Conservation (phyloP, 2,329 filamentous ascomycete genomes). For the Stachybotrys echinatus region DNA sequence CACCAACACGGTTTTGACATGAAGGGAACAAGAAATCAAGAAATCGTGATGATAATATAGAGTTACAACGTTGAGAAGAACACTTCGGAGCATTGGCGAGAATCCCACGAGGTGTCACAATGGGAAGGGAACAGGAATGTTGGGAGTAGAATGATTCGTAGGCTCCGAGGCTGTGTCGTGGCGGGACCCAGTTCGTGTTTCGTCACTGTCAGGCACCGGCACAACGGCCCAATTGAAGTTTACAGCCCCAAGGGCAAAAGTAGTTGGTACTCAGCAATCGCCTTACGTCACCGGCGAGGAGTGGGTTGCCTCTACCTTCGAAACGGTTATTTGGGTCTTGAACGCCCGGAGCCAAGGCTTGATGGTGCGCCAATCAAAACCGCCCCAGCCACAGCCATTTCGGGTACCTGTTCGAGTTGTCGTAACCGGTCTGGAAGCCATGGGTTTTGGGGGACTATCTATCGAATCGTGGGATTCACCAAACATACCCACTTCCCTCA, state of each 20-base stretch:
- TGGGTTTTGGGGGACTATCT: not conserved
- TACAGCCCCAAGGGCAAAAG: not conserved
- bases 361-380: not conserved
- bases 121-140: too few relatives aligned
- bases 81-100: too few relatives aligned
- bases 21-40: too few relatives aligned
- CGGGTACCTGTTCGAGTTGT: not conserved
- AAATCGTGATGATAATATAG: too few relatives aligned
- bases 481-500: not conserved
- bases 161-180: too few relatives aligned
- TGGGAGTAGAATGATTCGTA: too few relatives aligned
- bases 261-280: constrained; percentile 13
- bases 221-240: not conserved
- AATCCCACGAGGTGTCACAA: too few relatives aligned
- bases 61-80: too few relatives aligned
- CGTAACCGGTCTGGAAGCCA: too few relatives aligned
- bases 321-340: not conserved
- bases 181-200: too few relatives aligned
- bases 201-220: constrained; percentile 7
- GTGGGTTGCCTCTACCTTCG: not conserved
- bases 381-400: not conserved
- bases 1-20: too few relatives aligned
- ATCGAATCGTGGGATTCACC: not conserved
- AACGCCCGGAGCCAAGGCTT: not conserved
- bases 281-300: not conserved